These are phyloP conservation scores for Cronartium ribicola DNA, from an alignment of 1,284 basidiomycete genomes.

Conservation along the genomic window DNA sequence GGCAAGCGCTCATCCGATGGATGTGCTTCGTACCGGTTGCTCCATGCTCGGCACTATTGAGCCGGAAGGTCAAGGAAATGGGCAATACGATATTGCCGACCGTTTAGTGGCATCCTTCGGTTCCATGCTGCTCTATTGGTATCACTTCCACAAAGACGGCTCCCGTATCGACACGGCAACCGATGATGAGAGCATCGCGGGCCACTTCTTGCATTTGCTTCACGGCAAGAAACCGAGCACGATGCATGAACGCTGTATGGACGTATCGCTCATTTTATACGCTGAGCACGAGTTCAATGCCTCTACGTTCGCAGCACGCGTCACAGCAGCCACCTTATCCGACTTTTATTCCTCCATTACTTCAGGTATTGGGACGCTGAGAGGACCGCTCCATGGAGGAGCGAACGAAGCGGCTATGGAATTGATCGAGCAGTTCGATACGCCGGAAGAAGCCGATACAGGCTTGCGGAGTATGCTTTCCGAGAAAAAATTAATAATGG, in stretches of 20 bases:
- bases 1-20: too few relatives aligned
- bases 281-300: conserved; percentile 76
- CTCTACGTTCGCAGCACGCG: conserved; percentile 72
- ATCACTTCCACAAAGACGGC: too few relatives aligned
- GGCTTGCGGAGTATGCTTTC: conserved; percentile 78
- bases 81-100: too few relatives aligned
- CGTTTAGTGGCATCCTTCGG: too few relatives aligned
- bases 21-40: too few relatives aligned
- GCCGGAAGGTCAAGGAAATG: too few relatives aligned
- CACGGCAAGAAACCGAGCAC: too few relatives aligned
- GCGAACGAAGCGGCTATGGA: conserved; percentile 57
- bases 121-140: too few relatives aligned
- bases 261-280: conserved; percentile 77
- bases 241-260: conserved; percentile 74
- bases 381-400: conserved; percentile 69
- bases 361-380: conserved; percentile 64
- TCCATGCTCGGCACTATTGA: too few relatives aligned
- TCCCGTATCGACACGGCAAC: too few relatives aligned
- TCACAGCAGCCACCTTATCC: conserved; percentile 75
- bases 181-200: too few relatives aligned
- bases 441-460: conserved; percentile 69
- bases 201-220: too few relatives aligned
- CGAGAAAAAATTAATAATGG: conserved; percentile 75
- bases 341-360: conserved; percentile 80
- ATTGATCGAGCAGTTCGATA: conserved; percentile 81